Conservation (phyloP, 202 grass and related monocot genomes). For the Eragrostis tef region DNA sequence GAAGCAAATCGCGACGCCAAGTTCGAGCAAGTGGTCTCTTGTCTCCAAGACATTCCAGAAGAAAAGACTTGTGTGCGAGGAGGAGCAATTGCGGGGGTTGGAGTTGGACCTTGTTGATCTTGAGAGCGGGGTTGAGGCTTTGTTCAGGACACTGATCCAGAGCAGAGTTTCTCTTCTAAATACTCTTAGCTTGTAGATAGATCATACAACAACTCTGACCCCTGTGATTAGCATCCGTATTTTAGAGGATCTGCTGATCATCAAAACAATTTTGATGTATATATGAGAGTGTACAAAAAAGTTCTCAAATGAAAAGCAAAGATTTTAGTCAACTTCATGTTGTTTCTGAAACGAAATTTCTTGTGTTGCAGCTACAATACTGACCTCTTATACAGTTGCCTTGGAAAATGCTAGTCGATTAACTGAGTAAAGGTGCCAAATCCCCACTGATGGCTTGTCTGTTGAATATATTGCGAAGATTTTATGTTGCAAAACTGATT, state of each 20-base stretch:
- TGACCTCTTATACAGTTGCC: not conserved
- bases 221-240: constrained; percentile 39
- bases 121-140: constrained; percentile 52
- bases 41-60: constrained; percentile 44
- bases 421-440: not conserved
- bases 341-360: not conserved
- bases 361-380: not conserved
- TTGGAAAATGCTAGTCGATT: not conserved
- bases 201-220: not conserved
- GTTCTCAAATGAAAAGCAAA: constrained; percentile 8
- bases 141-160: constrained; percentile 61
- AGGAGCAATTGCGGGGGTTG: constrained; percentile 37
- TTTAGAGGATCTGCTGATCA: constrained; percentile 51
- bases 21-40: constrained; percentile 54
- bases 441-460: not conserved
- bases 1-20: not conserved
- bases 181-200: constrained; percentile 51
- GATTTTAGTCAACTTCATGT: constrained; percentile 5
- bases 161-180: constrained; percentile 72
- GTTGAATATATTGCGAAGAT: not conserved
- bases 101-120: constrained; percentile 51
- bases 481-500: not conserved
- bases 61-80: constrained; percentile 24
- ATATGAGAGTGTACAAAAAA: constrained; percentile 46
- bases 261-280: constrained; percentile 35